phyloP scores from a whole-genome alignment of 2,329 filamentous ascomycete genomes.

The Beauveria varroae region DNA sequence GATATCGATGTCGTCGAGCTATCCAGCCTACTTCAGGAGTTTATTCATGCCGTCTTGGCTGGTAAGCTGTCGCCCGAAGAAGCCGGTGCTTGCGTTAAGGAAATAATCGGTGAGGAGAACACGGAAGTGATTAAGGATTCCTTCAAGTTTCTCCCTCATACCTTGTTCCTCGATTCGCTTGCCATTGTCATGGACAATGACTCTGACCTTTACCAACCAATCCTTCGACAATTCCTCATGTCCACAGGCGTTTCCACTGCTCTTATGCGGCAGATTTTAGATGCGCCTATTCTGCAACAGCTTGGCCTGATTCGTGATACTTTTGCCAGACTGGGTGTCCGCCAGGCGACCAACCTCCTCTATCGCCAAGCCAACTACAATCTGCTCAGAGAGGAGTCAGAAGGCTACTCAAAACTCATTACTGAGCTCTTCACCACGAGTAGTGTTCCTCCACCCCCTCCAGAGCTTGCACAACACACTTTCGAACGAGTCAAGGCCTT shows the following conservation, averaged over 20 bases:
- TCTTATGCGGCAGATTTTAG: constrained; percentile 75
- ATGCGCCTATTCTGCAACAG: constrained; percentile 65
- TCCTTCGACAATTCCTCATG: constrained; percentile 60
- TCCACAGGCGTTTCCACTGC: constrained; percentile 64
- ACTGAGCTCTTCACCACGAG: constrained; percentile 92
- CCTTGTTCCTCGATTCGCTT: constrained; percentile 75
- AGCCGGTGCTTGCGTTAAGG: constrained; percentile 64
- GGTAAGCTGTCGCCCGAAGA: constrained; percentile 58
- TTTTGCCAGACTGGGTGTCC: constrained; percentile 74
- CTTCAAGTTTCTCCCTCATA: constrained; percentile 52
- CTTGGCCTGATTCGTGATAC: constrained; percentile 78
- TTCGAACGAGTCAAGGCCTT: constrained; percentile 90
- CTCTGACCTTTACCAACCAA: constrained; percentile 38
- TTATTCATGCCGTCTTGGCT: constrained; percentile 68
- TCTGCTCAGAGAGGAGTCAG: constrained; percentile 85
- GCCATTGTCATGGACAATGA: constrained; percentile 72
- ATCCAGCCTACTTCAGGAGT: constrained; percentile 73
- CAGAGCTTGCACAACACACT: constrained; percentile 71
- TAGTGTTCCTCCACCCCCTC: constrained; percentile 63
- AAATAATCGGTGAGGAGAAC: constrained; percentile 57
- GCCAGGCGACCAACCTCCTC: constrained; percentile 84
- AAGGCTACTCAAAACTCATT: constrained; percentile 93
- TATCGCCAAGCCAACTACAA: constrained; percentile 98
- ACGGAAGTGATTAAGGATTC: constrained; percentile 42
- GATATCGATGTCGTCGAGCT: constrained; percentile 63